A percentile compares a stretch with the other conserved stretches of the same genome.
Conservation (phyloP, 257 asterid genomes). For the Solanum tacnaense region DNA sequence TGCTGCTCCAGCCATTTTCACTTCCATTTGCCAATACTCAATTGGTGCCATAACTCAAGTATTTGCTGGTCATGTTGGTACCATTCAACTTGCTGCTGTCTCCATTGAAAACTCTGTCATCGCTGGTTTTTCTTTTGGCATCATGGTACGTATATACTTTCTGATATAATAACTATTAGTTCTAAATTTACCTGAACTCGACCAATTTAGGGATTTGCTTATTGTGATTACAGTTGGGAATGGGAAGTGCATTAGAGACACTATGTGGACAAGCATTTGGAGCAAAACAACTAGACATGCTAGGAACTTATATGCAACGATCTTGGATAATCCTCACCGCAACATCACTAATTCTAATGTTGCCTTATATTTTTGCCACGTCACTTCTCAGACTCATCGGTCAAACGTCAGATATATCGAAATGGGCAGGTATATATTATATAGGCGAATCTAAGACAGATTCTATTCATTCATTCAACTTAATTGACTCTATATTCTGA, state of each 20-base stretch:
- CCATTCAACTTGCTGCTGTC: constrained; percentile 5
- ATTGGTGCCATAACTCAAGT: constrained; percentile 5
- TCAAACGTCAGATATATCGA: constrained; percentile 30
- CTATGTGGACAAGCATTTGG: constrained; percentile 85
- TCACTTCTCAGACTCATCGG: constrained; percentile 33
- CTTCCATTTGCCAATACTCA: constrained; percentile 3
- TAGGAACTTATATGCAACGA: constrained; percentile 63
- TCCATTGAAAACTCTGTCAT: constrained; percentile 8
- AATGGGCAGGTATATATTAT: constrained; percentile 15
- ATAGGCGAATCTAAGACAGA: background rate
- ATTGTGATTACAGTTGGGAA: constrained; percentile 56
- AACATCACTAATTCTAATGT: constrained; percentile 17
- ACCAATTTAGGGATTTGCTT: background rate
- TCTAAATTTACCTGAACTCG: background rate
- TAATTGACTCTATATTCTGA: background rate
- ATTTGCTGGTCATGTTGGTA: constrained; percentile 15
- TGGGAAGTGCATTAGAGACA: constrained; percentile 95
- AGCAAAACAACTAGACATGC: constrained; percentile 64
- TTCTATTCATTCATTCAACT: background rate
- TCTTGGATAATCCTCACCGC: constrained; percentile 33
- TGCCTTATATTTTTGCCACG: constrained; percentile 25
- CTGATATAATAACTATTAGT: background rate
- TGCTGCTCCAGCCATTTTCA: constrained; percentile 9
- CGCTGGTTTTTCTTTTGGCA: constrained; percentile 6
- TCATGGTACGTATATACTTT: background rate